These are phyloP conservation scores for Iberis pinnata DNA, from an alignment of 345 rosid species.

Conservation along the genomic window DNA sequence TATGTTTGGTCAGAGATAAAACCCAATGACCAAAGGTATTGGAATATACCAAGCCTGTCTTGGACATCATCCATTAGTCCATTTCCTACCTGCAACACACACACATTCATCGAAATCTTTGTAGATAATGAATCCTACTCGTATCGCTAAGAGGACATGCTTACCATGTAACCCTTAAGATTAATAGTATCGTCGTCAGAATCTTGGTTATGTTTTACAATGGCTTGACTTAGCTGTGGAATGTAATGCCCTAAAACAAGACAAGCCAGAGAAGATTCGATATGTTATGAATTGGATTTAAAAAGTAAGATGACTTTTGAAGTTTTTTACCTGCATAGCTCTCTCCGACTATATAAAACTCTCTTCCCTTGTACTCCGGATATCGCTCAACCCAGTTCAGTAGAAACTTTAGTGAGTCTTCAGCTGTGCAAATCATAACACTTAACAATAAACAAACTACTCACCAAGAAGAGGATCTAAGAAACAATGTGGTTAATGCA, in stretches of 20 bases:
- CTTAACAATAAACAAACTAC: slow-evolving; percentile 9
- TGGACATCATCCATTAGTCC: slow-evolving; percentile 82
- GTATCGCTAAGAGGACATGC: slow-evolving; percentile 2
- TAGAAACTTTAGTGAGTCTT: slow-evolving; percentile 66
- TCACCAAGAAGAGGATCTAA: slow-evolving; percentile 4
- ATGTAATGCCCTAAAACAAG: slow-evolving; percentile 74
- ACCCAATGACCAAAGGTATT: slow-evolving; percentile 80
- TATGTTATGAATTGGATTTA: background rate
- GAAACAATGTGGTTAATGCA: slow-evolving; percentile 15
- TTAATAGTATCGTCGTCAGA: slow-evolving; percentile 42
- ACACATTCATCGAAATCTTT: slow-evolving; percentile 7
- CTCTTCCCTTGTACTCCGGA: slow-evolving; percentile 79
- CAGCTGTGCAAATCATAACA: slow-evolving; percentile 43
- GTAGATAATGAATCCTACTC: background rate
- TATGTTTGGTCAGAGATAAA: slow-evolving; percentile 85
- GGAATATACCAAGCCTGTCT: slow-evolving; percentile 73
- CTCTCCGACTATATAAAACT: slow-evolving; percentile 81
- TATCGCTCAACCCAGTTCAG: slow-evolving; percentile 84
- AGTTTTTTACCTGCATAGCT: slow-evolving; percentile 72
- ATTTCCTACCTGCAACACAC: slow-evolving; percentile 76
- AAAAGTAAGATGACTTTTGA: background rate
- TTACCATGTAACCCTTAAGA: slow-evolving; percentile 89
- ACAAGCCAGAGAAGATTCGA: background rate
- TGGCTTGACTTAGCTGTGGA: slow-evolving; percentile 85
- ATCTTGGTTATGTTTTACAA: slow-evolving; percentile 51